Conservation (phyloP, 352 stramenopile species). For the Peronospora farinosa region DNA sequence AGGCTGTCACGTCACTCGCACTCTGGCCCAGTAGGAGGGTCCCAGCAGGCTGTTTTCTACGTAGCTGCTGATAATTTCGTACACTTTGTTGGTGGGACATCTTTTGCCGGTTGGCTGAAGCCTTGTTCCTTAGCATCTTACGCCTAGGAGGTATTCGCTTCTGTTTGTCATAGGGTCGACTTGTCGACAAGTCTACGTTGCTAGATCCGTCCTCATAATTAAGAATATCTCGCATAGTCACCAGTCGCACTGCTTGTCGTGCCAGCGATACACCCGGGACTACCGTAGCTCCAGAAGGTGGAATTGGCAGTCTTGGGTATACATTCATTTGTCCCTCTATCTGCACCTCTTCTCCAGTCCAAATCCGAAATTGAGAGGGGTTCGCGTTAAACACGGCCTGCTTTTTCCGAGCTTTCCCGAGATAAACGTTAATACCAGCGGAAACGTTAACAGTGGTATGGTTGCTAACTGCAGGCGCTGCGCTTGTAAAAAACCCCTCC, state of each 20-base stretch:
- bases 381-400: neutral
- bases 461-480: neutral
- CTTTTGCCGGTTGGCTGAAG: constrained; percentile 17
- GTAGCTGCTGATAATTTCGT: constrained; percentile 2
- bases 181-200: constrained; percentile 6
- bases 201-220: constrained; percentile 20
- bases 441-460: neutral
- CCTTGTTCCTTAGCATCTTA: constrained; percentile 15
- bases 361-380: constrained; percentile 2
- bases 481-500: constrained; percentile 11
- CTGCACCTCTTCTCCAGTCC: constrained; percentile 1
- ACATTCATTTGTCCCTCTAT: constrained; percentile 3
- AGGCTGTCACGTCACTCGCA: constrained; percentile 1
- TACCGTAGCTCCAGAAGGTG: constrained; percentile 16
- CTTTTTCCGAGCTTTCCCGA: constrained; percentile 2
- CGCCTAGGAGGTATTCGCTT: constrained; percentile 11
- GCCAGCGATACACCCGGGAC: constrained; percentile 28
- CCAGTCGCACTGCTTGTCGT: constrained; percentile 3
- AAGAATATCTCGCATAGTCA: constrained; percentile 32
- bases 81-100: constrained; percentile 11
- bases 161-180: constrained; percentile 16
- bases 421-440: constrained; percentile 2
- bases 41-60: constrained; percentile 1
- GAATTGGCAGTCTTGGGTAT: constrained; percentile 10
- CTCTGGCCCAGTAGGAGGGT: constrained; percentile 1